These are phyloP conservation scores for Paraleonurus japonicus DNA, from an alignment of 257 asterid species.

Conservation along the genomic window DNA sequence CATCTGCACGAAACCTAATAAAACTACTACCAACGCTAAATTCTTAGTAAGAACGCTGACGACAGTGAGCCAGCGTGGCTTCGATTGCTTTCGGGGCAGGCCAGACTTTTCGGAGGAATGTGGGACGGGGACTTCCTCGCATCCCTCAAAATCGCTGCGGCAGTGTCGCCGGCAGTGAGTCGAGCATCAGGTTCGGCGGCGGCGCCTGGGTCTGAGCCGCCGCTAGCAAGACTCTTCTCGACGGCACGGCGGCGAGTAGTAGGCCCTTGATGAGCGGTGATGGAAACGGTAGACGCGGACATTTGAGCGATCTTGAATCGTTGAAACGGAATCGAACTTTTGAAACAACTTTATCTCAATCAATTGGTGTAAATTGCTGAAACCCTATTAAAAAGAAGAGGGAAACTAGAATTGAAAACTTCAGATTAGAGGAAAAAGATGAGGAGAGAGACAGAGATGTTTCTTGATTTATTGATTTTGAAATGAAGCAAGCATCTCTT, in stretches of 20 bases:
- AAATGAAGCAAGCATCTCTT: background rate
- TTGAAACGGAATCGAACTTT: background rate
- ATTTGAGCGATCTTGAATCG: conserved; percentile 28
- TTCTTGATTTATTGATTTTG: background rate
- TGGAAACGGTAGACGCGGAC: conserved; percentile 84
- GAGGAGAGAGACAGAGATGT: background rate
- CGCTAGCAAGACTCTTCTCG: conserved; percentile 40
- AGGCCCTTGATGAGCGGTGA: conserved; percentile 60
- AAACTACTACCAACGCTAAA: conserved; percentile 42
- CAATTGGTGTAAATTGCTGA: background rate
- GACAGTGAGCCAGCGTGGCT: conserved; percentile 72
- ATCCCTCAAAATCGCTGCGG: conserved; percentile 37
- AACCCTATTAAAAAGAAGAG: conserved; percentile 33
- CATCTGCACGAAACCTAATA: conserved; percentile 57
- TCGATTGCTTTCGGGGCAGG: conserved; percentile 40
- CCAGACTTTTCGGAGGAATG: conserved; percentile 34
- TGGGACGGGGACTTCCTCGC: conserved; percentile 39
- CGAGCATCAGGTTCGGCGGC: conserved; percentile 37
- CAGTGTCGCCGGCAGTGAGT: conserved; percentile 41
- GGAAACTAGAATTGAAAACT: conserved; percentile 29
- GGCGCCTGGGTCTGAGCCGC: conserved; percentile 36
- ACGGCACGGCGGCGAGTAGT: conserved; percentile 72
- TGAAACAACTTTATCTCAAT: background rate
- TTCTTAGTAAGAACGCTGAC: conserved; percentile 60
- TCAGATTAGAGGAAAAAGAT: background rate